phyloP scores from a whole-genome alignment of 495 filamentous ascomycete genomes.

The Friedmanniomyces simplex region DNA sequence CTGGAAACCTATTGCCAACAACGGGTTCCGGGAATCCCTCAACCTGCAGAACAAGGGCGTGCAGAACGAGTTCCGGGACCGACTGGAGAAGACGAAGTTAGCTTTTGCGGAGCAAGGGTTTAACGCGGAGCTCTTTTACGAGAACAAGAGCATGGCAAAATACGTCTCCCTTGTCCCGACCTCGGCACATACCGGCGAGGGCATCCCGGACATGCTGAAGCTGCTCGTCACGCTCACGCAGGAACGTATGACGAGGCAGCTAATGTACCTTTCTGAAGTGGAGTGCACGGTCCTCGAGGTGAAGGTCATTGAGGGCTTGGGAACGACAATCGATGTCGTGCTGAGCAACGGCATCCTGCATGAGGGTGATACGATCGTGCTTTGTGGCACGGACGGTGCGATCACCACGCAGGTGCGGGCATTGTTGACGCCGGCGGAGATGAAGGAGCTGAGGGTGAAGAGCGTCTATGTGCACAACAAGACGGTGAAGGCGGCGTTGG shows the following conservation, averaged over 20 bases:
- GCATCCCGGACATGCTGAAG: slow-evolving; percentile 98
- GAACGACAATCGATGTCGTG: slow-evolving; percentile 97
- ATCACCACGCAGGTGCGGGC: slow-evolving; percentile 94
- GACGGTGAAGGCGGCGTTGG: slow-evolving; percentile 94
- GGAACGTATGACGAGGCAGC: slow-evolving; percentile 91
- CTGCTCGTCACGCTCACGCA: slow-evolving; percentile 84
- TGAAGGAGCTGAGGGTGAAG: slow-evolving; percentile 91
- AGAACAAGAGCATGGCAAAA: slow-evolving; percentile 93
- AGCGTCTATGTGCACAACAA: slow-evolving; percentile 97
- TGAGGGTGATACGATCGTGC: slow-evolving; percentile 88
- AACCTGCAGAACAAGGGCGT: slow-evolving; percentile 84
- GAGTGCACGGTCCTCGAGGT: slow-evolving; percentile 98
- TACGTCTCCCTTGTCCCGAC: slow-evolving; percentile 93
- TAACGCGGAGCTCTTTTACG: slow-evolving; percentile 91
- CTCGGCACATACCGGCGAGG: slow-evolving; percentile 94
- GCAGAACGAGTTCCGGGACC: slow-evolving; percentile 87
- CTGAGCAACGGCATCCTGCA: slow-evolving; percentile 90
- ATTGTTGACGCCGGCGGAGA: slow-evolving; percentile 84
- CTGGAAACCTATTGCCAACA: slow-evolving; percentile 97
- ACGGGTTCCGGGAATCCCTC: slow-evolving; percentile 91
- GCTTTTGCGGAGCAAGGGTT: slow-evolving; percentile 94
- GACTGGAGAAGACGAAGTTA: slow-evolving; percentile 82
- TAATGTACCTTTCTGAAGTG: slow-evolving; percentile 98
- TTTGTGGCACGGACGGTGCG: slow-evolving; percentile 89
- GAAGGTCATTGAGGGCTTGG: slow-evolving; percentile 96